A percentile compares a stretch with the other conserved stretches of the same genome.
phyloP scores from a whole-genome alignment of 75 land plant species.

The Larix kaempferi region DNA sequence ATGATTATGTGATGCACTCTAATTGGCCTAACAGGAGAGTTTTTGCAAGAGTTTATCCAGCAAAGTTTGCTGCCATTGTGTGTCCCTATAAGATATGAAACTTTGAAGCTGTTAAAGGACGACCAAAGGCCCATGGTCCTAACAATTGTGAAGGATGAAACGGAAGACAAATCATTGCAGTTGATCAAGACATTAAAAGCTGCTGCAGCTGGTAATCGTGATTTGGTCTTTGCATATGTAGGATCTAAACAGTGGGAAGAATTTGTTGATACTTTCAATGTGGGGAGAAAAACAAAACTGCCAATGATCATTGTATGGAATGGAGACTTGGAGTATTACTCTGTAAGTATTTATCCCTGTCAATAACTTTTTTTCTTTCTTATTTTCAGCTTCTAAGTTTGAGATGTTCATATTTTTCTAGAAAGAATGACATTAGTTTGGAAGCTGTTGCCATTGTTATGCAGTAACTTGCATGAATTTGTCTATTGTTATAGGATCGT shows the following conservation, averaged over 20 bases:
- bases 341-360: conserved; percentile 35
- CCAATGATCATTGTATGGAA: conserved; percentile 84
- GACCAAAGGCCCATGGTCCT: conserved; percentile 73
- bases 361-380: too few relatives aligned
- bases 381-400: too few relatives aligned
- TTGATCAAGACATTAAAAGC: conserved; percentile 68
- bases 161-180: conserved; percentile 41
- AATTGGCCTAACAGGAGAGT: conserved; percentile 39
- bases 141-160: conserved; percentile 58
- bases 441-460: not conserved
- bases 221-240: conserved; percentile 70
- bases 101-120: conserved; percentile 55
- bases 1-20: not conserved
- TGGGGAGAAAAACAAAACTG: conserved; percentile 32
- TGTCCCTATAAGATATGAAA: conserved; percentile 55
- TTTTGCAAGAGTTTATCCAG: conserved; percentile 61
- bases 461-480: too few relatives aligned
- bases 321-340: conserved; percentile 49
- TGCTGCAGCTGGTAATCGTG: conserved; percentile 83
- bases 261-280: conserved; percentile 58
- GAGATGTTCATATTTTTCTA: too few relatives aligned
- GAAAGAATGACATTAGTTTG: not conserved
- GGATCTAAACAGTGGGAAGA: conserved; percentile 57
- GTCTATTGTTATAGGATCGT: too few relatives aligned
- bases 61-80: conserved; percentile 69